A percentile compares a stretch with the other conserved stretches of the same genome.
Evolutionary conservation across 768 basidiomycete genomes (phyloP).

Genomic region (Suillus sp.): DNA sequence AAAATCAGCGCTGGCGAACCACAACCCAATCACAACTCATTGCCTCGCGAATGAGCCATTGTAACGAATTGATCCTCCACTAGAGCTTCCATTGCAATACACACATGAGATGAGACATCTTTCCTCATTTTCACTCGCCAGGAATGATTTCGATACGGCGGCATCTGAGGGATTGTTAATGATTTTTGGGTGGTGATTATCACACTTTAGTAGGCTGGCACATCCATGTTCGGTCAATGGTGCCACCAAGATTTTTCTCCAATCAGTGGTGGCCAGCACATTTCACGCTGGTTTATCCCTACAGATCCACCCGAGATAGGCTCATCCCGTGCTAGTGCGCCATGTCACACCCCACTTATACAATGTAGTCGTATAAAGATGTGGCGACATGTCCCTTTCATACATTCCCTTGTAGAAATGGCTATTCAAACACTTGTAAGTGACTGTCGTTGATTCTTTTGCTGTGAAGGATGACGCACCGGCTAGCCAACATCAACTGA

Average conservation of each 20-base stretch:
- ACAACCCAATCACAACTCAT: background rate
- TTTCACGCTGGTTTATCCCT: too few relatives aligned
- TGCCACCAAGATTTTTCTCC: background rate
- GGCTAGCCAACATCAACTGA: slow-evolving; percentile 14
- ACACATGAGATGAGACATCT: too few relatives aligned
- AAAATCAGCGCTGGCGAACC: background rate
- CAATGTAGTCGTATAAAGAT: background rate
- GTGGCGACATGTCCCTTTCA: background rate
- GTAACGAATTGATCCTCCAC: too few relatives aligned
- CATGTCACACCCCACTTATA: background rate
- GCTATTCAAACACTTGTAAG: background rate
- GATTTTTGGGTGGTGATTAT: too few relatives aligned
- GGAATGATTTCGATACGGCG: too few relatives aligned
- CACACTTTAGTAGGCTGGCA: background rate
- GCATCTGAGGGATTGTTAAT: too few relatives aligned
- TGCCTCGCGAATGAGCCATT: too few relatives aligned
- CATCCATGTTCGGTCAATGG: background rate
- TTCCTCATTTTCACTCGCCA: too few relatives aligned
- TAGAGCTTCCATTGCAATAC: too few relatives aligned
- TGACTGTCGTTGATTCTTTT: background rate
- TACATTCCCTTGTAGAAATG: background rate
- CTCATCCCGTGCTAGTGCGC: background rate
- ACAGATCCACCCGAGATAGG: too few relatives aligned
- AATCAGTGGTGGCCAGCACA: background rate
- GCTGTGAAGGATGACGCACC: background rate